These are phyloP conservation scores for Lactifluus subvellereus DNA, from an alignment of 768 basidiomycete species.

Conservation along the genomic window DNA sequence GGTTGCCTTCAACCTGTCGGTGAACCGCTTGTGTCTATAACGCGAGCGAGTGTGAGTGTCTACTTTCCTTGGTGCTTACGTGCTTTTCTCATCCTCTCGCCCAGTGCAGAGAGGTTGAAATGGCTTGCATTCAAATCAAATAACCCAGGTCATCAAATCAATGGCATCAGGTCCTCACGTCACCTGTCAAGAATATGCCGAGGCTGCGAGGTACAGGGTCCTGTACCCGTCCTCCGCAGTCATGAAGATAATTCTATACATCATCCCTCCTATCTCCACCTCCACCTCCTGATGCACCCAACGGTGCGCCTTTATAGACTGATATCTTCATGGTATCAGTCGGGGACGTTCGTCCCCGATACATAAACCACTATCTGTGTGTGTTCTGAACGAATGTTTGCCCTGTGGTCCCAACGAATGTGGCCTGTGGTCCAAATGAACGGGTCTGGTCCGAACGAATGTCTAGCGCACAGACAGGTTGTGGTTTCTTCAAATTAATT, in stretches of 20 bases:
- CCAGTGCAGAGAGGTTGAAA: conserved; percentile 15
- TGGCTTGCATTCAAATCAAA: conserved; percentile 15
- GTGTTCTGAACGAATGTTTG: neutral
- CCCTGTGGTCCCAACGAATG: no score
- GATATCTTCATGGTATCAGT: neutral
- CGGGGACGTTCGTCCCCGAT: neutral
- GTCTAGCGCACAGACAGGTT: no score
- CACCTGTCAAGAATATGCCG: neutral
- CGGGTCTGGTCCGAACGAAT: no score
- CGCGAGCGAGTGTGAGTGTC: conserved; percentile 8
- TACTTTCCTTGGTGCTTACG: neutral
- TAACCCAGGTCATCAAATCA: conserved; percentile 12
- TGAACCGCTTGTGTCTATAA: neutral
- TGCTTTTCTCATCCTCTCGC: neutral
- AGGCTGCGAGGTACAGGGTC: neutral
- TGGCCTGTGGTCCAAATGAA: no score
- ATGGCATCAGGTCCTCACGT: neutral
- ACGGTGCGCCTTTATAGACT: neutral
- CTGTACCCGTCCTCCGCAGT: neutral
- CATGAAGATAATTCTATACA: neutral
- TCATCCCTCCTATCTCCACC: neutral
- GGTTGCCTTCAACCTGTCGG: conserved; percentile 17
- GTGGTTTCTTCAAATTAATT: conserved; percentile 19
- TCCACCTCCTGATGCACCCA: neutral
- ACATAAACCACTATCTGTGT: neutral